A percentile compares a stretch with the other conserved stretches of the same genome.
Conservation (phyloP, 169 alveolate genomes). For the Plasmodium relictum region DNA sequence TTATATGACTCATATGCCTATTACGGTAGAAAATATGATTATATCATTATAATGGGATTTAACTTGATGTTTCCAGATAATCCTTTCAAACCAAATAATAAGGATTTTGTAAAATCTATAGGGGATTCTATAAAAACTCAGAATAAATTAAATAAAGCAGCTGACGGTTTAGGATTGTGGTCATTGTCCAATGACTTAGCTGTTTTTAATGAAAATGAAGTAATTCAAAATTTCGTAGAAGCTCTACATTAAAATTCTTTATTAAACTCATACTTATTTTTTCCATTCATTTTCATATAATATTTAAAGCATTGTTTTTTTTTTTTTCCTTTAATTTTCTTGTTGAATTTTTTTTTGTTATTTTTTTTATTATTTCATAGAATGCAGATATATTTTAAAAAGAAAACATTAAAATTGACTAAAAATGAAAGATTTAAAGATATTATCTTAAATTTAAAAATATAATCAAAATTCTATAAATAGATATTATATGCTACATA, state of each 20-base stretch:
- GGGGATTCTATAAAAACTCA: conserved; percentile 5
- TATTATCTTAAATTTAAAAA: too few relatives aligned
- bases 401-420: too few relatives aligned
- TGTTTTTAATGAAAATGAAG: not conserved
- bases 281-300: not conserved
- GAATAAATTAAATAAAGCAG: conserved; percentile 20
- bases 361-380: not conserved
- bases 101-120: not conserved
- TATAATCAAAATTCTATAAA: too few relatives aligned
- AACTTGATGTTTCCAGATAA: not conserved
- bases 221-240: conserved; percentile 12
- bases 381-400: not conserved
- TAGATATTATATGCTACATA: too few relatives aligned
- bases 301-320: not conserved
- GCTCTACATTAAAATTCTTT: conserved; percentile 2
- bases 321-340: too few relatives aligned
- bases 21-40: conserved; percentile 17
- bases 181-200: conserved; percentile 1
- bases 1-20: conserved; percentile 18
- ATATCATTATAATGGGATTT: conserved; percentile 21
- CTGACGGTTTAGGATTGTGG: conserved; percentile 21
- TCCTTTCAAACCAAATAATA: conserved; percentile 11
- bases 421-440: too few relatives aligned
- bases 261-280: not conserved
- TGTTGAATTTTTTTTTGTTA: not conserved